A percentile compares a stretch with the other conserved stretches of the same genome.
Conservation (phyloP, 2,329 filamentous ascomycete species). For the Colletotrichum navitas region DNA sequence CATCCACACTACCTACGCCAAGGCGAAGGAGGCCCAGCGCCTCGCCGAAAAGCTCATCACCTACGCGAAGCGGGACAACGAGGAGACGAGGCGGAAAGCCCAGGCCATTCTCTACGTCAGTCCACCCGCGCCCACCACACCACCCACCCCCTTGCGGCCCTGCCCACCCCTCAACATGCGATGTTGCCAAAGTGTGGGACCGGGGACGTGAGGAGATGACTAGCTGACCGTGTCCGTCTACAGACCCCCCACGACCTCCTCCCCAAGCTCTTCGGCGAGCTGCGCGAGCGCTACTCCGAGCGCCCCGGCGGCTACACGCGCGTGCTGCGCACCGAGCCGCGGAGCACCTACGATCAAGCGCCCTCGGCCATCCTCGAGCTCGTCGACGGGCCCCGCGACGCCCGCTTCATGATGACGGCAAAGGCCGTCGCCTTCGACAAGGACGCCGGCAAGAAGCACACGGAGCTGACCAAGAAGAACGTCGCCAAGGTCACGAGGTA, state of each 20-base stretch:
- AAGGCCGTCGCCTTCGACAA: conserved; percentile 79
- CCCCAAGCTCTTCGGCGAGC: conserved; percentile 88
- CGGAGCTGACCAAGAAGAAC: conserved; percentile 81
- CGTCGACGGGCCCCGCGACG: conserved; percentile 93
- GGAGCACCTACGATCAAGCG: conserved; percentile 86
- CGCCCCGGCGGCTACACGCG: conserved; percentile 95
- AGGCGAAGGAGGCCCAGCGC: conserved; percentile 96
- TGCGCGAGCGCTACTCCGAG: conserved; percentile 81
- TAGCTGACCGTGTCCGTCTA: not conserved
- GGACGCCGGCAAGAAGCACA: conserved; percentile 68
- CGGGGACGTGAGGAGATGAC: not conserved
- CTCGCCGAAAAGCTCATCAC: conserved; percentile 96
- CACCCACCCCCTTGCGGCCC: not conserved
- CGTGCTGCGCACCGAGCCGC: conserved; percentile 90
- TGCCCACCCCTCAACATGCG: not conserved
- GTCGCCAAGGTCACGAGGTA: conserved; percentile 85
- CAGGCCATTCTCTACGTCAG: conserved; percentile 83
- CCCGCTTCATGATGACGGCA: conserved; percentile 94
- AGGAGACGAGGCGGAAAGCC: conserved; percentile 81
- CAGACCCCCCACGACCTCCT: conserved; percentile 78
- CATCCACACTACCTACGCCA: conserved; percentile 94
- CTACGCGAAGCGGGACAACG: conserved; percentile 91
- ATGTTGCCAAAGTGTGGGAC: not conserved
- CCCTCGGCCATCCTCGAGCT: conserved; percentile 92
- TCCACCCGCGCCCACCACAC: conserved; percentile 48